Evolutionary conservation across 1,139 yeast species (phyloP), one percentile per base, ranked within the genome.

Genomic region (Hemisphaericaspora lyxosophila): DNA sequence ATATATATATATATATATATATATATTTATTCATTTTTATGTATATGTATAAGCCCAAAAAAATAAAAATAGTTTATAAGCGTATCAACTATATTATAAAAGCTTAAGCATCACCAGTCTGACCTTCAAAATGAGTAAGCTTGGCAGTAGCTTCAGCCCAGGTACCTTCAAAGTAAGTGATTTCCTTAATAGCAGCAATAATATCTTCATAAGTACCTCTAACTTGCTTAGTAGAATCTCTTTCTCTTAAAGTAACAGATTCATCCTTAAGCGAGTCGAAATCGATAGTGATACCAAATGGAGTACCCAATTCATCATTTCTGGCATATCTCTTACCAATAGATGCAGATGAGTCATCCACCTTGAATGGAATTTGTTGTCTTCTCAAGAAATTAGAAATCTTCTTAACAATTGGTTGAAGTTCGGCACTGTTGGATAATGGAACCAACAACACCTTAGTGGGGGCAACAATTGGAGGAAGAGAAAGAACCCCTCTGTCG

Each of bases 261-360:
- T 81, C 80, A 59, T 94, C 97, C 62, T 85, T 81, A 46, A 85
- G 79, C 38, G 96, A 84, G 49, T 94, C 97, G 64, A 94, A 94
- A 67, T 94, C 99, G 54, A 94, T 85, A 49, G 99, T 94, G 64
- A 94, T 80, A 66, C 99, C 99, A 59, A 92, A 94, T 53, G 99
- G 98, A 42, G 98, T 94, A 66, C 99, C 99, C 63, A 94, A 80
- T 71, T 94, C 99, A 66, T 94, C 99, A 64, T 94, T 94, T 74
- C 99, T 87, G 46, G 98, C 90, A 59, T 94, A 94, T 72, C 99
- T 85, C 75, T 90, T 88, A 71, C 99, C 99, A 55, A 94, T 92
- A 22, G 97, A 88, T 25, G 96, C 97, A 56, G 95, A 85, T 13
- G 97, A 89, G 63, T 94, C 98, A 63, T 94, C 99, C 42, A 90